phyloP scores from a whole-genome alignment of 78 protist genomes.

The Dictyostelium purpureum region DNA sequence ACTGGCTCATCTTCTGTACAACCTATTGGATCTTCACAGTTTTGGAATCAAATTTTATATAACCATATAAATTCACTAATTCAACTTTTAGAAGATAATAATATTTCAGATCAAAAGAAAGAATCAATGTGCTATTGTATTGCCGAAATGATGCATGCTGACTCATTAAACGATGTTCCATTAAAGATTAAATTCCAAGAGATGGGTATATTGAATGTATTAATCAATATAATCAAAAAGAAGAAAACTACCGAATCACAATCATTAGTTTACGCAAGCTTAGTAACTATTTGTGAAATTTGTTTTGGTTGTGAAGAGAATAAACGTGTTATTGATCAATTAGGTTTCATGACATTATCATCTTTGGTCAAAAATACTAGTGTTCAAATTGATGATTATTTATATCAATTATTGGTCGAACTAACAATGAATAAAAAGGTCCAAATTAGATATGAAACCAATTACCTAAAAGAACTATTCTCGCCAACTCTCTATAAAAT shows the following conservation, averaged over 20 bases:
- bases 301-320: conserved; percentile 72
- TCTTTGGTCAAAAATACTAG: conserved; percentile 2
- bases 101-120: not conserved
- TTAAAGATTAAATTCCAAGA: conserved; percentile 69
- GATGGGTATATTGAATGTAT: conserved; percentile 5
- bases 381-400: conserved; percentile 48
- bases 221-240: conserved; percentile 9
- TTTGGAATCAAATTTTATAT: not conserved
- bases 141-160: conserved; percentile 26
- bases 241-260: not conserved
- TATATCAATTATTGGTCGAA: conserved; percentile 58
- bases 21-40: not conserved
- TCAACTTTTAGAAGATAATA: not conserved
- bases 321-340: conserved; percentile 27
- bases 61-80: conserved; percentile 1
- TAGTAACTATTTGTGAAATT: conserved; percentile 51
- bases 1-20: not conserved
- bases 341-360: conserved; percentile 55
- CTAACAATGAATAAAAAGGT: conserved; percentile 56
- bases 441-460: conserved; percentile 6
- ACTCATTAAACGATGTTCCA: not conserved
- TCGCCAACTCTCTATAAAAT: conserved; percentile 18
- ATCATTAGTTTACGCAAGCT: conserved; percentile 27
- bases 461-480: conserved; percentile 27
- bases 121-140: conserved; percentile 57